These are phyloP conservation scores for Isabelozyma heimii DNA, from an alignment of 805 yeast genomes.

Conservation along the genomic window DNA sequence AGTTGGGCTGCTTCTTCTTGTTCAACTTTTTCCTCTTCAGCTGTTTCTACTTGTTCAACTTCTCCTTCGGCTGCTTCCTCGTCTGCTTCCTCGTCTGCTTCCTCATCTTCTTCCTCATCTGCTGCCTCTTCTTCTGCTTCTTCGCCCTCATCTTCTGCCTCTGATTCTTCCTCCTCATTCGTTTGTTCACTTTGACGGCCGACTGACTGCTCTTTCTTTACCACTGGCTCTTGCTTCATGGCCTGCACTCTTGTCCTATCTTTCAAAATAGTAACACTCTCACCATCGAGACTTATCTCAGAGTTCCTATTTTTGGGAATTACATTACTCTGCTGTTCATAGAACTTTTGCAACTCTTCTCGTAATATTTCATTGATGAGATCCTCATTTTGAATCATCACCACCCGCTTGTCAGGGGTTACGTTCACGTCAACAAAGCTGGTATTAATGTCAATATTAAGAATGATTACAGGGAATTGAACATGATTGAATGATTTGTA, in stretches of 20 bases:
- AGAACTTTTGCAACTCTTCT: conserved; percentile 47
- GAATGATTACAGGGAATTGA: conserved; percentile 69
- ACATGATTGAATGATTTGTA: conserved; percentile 69
- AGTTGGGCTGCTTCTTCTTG: conserved; percentile 15
- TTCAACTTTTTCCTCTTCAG: conserved; percentile 8
- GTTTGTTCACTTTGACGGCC: neutral
- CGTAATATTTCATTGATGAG: conserved; percentile 55
- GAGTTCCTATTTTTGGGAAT: conserved; percentile 32
- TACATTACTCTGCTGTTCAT: conserved; percentile 34
- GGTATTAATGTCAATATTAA: conserved; percentile 57
- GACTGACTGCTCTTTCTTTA: neutral
- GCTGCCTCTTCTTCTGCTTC: neutral
- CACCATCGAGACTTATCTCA: conserved; percentile 26
- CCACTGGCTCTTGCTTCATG: neutral
- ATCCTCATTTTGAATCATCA: conserved; percentile 66
- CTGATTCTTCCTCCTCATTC: neutral
- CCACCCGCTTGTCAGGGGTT: conserved; percentile 83
- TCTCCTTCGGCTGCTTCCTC: neutral
- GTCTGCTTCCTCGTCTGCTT: conserved; percentile 2
- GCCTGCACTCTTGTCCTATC: neutral
- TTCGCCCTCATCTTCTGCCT: neutral
- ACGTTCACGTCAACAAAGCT: conserved; percentile 75
- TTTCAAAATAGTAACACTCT: conserved; percentile 4
- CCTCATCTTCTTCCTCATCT: neutral
- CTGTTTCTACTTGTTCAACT: conserved; percentile 3